Evolutionary conservation across 306 rosid species (phyloP), one percentile per base, ranked within the genome.

Genomic region (Lablab purpureus): DNA sequence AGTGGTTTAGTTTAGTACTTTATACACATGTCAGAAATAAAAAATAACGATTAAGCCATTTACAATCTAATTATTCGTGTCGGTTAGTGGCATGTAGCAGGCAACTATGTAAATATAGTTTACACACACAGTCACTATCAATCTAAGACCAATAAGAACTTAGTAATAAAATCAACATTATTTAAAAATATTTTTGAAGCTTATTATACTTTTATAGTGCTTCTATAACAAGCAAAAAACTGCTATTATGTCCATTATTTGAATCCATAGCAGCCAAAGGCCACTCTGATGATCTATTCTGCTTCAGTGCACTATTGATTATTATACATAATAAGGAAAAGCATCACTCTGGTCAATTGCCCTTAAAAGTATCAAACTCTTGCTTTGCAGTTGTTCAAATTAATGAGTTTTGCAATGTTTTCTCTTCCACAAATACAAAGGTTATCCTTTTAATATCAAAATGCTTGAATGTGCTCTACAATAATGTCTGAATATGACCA

Each of bases 281-380:
- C 18, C 18, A 12, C 36, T 58, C 65, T n/a, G 14, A n/a, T 22
- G 0, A 40, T 13, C 4, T 21, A 21, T 21, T n/a, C n/a, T n/a
- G n/a, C n/a, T n/a, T n/a, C n/a, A 51, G 59, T 5, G 0, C 10
- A 7, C 62, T 22, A 22, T 9, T 55, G 30, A 10, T 17, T 55
- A 12, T 2, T 46, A 75, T 8, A 19, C 11, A 36, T 19, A 9
- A 12, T 50, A 36, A 76, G 15, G 22, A 37, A 51, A 67, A 30
- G 49, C 27, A 27, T 56, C 52, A 71, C 25, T 28, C 22, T 47
- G 22, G 22, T 19, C 18, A 27, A 19, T 32, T 50, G n/a, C 52
- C 34, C 15, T 37, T 34, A 37, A 9, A 37, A 60, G 41, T 54
- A 71, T 49, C 65, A 36, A 49, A 28, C 51, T 79, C 21, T 79